Percentiles rank a stretch among this genome's conserved stretches.
Evolutionary conservation across 2,329 filamentous ascomycete genomes (phyloP).

Genomic region (Alternaria triticina): DNA sequence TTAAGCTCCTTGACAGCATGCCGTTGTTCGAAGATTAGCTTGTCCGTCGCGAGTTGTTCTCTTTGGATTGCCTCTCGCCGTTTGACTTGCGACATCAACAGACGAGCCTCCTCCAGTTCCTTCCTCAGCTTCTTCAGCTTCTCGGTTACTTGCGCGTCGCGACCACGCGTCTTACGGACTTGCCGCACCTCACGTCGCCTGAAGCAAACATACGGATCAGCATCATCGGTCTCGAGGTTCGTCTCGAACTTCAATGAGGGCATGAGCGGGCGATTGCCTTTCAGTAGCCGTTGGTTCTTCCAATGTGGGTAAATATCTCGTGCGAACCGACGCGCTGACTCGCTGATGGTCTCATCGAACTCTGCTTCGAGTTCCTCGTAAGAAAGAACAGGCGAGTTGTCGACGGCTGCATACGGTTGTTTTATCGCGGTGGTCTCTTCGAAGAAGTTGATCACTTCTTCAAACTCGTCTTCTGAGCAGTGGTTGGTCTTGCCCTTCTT

Average conservation of each 20-base stretch:
- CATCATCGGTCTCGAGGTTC: constrained; percentile 91
- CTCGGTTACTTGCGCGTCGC: constrained; percentile 92
- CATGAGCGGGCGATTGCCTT: constrained; percentile 75
- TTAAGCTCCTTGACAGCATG: constrained; percentile 86
- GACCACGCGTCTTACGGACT: constrained; percentile 90
- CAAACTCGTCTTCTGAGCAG: constrained; percentile 89
- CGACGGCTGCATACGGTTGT: constrained; percentile 87
- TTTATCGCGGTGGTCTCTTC: constrained; percentile 84
- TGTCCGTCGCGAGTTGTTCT: constrained; percentile 76
- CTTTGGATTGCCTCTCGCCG: constrained; percentile 81
- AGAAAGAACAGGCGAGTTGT: constrained; percentile 79
- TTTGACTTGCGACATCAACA: constrained; percentile 77
- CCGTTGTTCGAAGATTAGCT: constrained; percentile 81
- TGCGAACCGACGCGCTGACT: constrained; percentile 64
- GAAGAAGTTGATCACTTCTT: constrained; percentile 92
- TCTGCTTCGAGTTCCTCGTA: constrained; percentile 66
- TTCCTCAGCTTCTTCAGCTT: constrained; percentile 90
- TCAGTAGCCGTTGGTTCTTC: constrained; percentile 72
- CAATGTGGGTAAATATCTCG: constrained; percentile 90
- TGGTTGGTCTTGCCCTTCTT: constrained; percentile 68
- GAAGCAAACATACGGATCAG: constrained; percentile 98
- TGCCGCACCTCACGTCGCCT: constrained; percentile 91
- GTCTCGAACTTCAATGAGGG: constrained; percentile 90
- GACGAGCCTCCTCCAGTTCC: constrained; percentile 87
- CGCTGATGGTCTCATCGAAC: constrained; percentile 64